Evolutionary conservation across 2,329 filamentous ascomycete species (phyloP).

Genomic region (Ophiostoma sp.): DNA sequence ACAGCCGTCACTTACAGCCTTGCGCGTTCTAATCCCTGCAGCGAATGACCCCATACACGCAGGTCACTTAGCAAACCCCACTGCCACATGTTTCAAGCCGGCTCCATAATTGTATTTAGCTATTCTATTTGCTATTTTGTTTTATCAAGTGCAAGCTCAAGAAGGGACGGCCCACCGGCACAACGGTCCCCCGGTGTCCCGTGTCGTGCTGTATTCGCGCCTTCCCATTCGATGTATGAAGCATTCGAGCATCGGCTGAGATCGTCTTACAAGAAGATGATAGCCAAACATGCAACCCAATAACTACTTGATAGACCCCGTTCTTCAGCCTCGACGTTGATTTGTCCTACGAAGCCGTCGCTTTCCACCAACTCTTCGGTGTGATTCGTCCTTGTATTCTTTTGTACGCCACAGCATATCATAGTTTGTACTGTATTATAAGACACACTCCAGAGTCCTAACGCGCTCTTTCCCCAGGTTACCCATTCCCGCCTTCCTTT

Average conservation of each 20-base stretch:
- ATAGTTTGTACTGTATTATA: too few species aligned
- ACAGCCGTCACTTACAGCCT: constrained; percentile 13
- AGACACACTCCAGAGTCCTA: too few species aligned
- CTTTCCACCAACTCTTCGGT: too few species aligned
- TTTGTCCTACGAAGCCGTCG: too few species aligned
- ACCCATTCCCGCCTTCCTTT: too few species aligned
- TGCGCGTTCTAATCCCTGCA: constrained; percentile 12
- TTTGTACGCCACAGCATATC: too few species aligned
- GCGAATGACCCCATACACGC: neutral
- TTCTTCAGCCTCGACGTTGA: too few species aligned
- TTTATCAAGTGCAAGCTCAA: neutral
- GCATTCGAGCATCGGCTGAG: neutral
- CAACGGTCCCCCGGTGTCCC: neutral
- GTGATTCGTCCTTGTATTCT: too few species aligned
- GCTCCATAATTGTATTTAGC: constrained; percentile 8
- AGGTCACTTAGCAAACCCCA: constrained; percentile 6
- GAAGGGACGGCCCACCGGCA: neutral
- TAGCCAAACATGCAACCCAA: neutral
- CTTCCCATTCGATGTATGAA: neutral
- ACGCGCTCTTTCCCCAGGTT: too few species aligned
- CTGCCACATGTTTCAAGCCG: constrained; percentile 20
- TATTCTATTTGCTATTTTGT: neutral
- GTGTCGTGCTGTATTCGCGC: constrained; percentile 11
- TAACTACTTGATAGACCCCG: too few species aligned
- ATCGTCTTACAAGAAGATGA: neutral